These are phyloP conservation scores for Fusarium guadeloupense DNA, from an alignment of 2,329 filamentous ascomycete species.

Conservation along the genomic window DNA sequence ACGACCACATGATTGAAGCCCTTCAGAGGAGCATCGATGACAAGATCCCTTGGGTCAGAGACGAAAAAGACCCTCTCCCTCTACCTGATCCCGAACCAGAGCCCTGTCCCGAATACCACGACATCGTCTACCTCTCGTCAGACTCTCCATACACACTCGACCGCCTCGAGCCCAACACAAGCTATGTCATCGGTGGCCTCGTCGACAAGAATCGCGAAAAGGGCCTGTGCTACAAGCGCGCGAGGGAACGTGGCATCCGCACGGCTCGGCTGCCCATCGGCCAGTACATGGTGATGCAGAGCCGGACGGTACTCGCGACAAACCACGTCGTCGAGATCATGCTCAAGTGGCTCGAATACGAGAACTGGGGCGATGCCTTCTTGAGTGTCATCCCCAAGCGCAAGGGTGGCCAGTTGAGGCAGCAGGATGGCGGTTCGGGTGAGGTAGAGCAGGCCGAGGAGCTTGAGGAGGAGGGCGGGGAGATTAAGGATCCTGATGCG, in stretches of 20 bases:
- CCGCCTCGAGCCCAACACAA: conserved; percentile 84
- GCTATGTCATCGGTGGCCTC: conserved; percentile 91
- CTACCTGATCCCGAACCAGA: conserved; percentile 47
- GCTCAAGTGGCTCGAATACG: conserved; percentile 88
- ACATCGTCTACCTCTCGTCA: conserved; percentile 86
- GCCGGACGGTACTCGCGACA: conserved; percentile 85
- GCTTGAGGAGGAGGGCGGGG: conserved; percentile 44
- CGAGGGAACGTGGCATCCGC: conserved; percentile 76
- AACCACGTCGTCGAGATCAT: conserved; percentile 99
- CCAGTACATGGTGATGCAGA: conserved; percentile 92
- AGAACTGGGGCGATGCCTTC: conserved; percentile 93
- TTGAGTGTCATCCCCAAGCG: conserved; percentile 87
- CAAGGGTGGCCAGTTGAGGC: conserved; percentile 79
- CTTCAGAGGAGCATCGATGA: conserved; percentile 55
- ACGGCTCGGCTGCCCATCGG: conserved; percentile 94
- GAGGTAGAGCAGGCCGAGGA: conserved; percentile 38
- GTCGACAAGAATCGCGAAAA: conserved; percentile 98
- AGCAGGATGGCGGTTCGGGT: conserved; percentile 40
- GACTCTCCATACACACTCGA: conserved; percentile 89
- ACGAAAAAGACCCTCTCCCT: conserved; percentile 48
- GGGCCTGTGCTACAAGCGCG: conserved; percentile 87
- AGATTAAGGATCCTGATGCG: conserved; percentile 38
- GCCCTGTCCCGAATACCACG: conserved; percentile 47
- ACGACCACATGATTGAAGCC: conserved; percentile 69
- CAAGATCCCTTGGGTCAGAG: conserved; percentile 45